Evolutionary conservation across 345 rosid genomes (phyloP), one percentile per base, ranked within the genome.

Genomic region (Gossypium australe): DNA sequence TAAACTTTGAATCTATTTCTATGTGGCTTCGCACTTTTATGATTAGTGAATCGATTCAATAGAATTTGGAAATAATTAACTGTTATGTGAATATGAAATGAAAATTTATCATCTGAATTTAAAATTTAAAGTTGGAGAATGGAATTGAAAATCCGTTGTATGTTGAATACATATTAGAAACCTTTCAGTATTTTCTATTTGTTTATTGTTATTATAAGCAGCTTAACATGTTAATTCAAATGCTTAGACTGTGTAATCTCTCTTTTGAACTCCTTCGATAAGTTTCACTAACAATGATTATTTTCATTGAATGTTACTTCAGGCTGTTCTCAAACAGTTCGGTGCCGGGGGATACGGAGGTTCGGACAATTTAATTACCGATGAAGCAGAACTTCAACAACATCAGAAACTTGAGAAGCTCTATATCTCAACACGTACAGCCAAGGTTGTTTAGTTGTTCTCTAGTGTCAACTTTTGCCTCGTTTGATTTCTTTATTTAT

Each of bases 241-340:
- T 78, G 56, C 64, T 14, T 77, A 34, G 71, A 60, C 18, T 53
- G 20, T 63, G 12, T 63, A n/a, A 53, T 12, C 18, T 63, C 47
- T 75, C 38, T 3, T 70, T 9, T 24, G 52, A 2, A 43, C 52
- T 18, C 16, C 4, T 64, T 16, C 2, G 4, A 41, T 66, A 2
- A 18, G 20, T 48, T 29, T 69, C 71, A 11, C 67, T 74, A 60
- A 75, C 27, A 47, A 45, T 22, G 77, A 76, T 74, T 48, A 57
- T 61, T 76, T 41, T 64, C 41, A 89, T 44, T 44, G 57, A 34
- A 22, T 78, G 70, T 75, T 76, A 52, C 61, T 76, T 59, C 72
- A 94, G 98, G 98, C 98, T 80, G 98, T 94, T 77, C 69, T 89
- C 80, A 94, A 91, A 81, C 97, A 94, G 79, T 94, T 94, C 79